These are phyloP conservation scores for Sordaria brevicollis DNA, from an alignment of 495 filamentous ascomycete genomes.

Conservation along the genomic window DNA sequence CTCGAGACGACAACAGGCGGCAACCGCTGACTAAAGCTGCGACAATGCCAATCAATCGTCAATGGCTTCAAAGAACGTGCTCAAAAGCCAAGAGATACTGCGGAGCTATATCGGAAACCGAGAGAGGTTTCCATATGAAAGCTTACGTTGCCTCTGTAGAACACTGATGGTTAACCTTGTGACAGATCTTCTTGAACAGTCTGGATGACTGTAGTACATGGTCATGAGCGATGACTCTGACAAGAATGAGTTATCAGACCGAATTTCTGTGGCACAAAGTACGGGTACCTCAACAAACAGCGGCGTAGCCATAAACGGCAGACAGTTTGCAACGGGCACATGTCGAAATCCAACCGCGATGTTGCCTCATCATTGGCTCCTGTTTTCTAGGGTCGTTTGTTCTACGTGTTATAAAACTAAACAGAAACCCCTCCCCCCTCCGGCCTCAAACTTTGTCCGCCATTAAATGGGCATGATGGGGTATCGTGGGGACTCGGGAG, in stretches of 20 bases:
- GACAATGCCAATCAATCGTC: background rate
- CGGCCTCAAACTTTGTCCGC: background rate
- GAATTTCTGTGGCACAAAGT: background rate
- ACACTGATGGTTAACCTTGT: background rate
- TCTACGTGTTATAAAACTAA: too few species aligned
- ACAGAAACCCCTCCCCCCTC: background rate
- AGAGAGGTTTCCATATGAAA: background rate
- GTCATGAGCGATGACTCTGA: background rate
- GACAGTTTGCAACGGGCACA: background rate
- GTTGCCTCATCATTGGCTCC: background rate
- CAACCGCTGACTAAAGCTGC: background rate
- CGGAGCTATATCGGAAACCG: background rate
- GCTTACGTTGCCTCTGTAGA: background rate
- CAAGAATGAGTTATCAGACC: background rate
- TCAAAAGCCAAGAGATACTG: background rate
- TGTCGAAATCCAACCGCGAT: background rate
- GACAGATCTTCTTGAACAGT: background rate
- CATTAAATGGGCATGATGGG: background rate
- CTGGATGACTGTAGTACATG: background rate
- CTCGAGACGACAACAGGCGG: background rate
- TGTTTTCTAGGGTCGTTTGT: background rate
- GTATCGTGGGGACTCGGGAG: too few species aligned
- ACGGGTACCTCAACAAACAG: too few species aligned
- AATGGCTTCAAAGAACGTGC: background rate
- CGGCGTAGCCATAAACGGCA: background rate